Percentiles rank a stretch among this genome's conserved stretches.
These are phyloP conservation scores for Neurospora terricola DNA, from an alignment of 495 filamentous ascomycete genomes.

Conservation along the genomic window DNA sequence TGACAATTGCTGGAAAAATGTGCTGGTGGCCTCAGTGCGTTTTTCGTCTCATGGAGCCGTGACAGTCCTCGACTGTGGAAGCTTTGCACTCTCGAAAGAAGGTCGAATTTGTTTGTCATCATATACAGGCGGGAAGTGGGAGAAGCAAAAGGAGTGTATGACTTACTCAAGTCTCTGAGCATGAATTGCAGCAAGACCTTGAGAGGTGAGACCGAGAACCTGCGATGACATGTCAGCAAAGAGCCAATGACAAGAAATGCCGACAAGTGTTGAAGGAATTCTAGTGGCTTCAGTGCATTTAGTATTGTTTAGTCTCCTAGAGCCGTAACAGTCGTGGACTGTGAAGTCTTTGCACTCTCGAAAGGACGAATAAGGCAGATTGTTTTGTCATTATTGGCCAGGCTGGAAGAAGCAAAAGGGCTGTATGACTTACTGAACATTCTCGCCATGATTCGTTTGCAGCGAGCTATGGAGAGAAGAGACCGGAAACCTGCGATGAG, in stretches of 20 bases:
- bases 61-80: background rate
- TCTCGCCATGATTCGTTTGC: background rate
- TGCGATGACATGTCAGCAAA: background rate
- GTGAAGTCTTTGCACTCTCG: background rate
- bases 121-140: background rate
- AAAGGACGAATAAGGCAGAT: background rate
- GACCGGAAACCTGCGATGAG: background rate
- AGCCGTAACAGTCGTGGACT: background rate
- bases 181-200: too few species aligned
- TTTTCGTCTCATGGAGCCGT: background rate
- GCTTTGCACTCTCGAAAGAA: background rate
- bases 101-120: background rate
- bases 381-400: background rate
- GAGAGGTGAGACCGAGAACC: too few species aligned
- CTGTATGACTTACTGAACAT: background rate
- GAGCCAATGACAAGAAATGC: background rate
- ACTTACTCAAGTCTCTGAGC: background rate
- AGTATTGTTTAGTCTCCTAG: background rate
- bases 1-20: background rate
- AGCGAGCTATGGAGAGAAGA: background rate
- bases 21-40: background rate
- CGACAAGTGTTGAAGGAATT: background rate
- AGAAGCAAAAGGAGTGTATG: too few species aligned
- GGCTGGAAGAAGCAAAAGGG: background rate
- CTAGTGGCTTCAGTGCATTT: background rate